These are phyloP conservation scores for Rhododendron williamsianum DNA, from an alignment of 148 eudicot genomes.

Conservation along the genomic window DNA sequence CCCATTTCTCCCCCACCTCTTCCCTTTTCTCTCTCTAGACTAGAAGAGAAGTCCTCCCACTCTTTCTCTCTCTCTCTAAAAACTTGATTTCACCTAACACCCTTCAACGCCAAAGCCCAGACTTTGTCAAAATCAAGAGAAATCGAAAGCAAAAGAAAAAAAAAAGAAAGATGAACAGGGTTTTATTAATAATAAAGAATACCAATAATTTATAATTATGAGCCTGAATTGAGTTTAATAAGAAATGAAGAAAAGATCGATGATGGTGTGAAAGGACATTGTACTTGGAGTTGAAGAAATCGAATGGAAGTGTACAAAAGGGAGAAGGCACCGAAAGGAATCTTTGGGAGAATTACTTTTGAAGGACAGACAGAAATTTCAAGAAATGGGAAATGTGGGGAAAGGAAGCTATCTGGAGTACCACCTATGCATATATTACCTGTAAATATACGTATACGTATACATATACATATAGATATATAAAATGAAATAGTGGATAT, in stretches of 20 bases:
- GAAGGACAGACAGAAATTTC: not conserved
- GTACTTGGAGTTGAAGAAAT: not conserved
- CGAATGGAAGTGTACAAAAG: not conserved
- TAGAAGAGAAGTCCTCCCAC: not conserved
- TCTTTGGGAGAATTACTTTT: not conserved
- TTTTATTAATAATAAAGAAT: not conserved
- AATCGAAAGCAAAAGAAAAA: not conserved
- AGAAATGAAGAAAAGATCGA: not conserved
- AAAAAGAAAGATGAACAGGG: not conserved
- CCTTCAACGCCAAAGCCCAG: not conserved
- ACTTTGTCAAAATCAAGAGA: not conserved
- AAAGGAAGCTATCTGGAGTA: not conserved
- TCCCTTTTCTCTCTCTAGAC: not conserved
- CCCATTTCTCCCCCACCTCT: constrained; percentile 38
- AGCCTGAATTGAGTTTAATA: not conserved
- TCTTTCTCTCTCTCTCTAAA: constrained; percentile 1
- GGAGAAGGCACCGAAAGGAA: not conserved
- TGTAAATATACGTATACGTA: not conserved
- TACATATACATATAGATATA: not conserved
- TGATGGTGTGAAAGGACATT: not conserved
- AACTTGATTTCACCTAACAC: not conserved
- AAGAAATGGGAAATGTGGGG: not conserved
- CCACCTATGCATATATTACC: not conserved
- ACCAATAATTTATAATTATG: not conserved
- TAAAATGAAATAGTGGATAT: not conserved